phyloP scores from a whole-genome alignment of 805 yeast species.

The Lachancea kluyveri region DNA sequence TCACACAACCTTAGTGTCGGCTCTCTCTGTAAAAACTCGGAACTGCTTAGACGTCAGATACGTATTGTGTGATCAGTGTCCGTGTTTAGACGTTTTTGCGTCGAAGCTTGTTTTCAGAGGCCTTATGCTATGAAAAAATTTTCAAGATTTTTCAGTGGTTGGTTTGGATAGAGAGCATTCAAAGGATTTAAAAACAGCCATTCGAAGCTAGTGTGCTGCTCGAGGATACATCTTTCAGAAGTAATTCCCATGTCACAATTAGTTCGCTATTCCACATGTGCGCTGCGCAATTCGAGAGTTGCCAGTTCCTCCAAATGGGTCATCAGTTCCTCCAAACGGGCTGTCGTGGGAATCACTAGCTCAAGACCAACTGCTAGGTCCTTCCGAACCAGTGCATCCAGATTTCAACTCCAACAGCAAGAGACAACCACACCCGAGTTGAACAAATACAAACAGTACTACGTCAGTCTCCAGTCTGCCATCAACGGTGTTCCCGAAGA shows the following conservation, averaged over 20 bases:
- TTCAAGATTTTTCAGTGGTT: no score
- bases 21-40: no score
- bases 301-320: constrained; percentile 3
- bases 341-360: background rate
- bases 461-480: constrained; percentile 14
- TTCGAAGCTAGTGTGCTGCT: no score
- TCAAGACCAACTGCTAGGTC: constrained; percentile 1
- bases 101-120: no score
- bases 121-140: no score
- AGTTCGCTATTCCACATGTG: constrained; percentile 2
- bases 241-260: constrained; percentile 5
- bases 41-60: no score
- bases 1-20: no score
- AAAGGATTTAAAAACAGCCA: no score
- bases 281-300: constrained; percentile 4
- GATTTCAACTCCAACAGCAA: constrained; percentile 2
- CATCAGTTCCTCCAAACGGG: constrained; percentile 2
- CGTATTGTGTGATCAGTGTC: no score
- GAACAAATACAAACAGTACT: constrained; percentile 21
- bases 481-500: constrained; percentile 36
- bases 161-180: no score
- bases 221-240: no score
- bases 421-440: constrained; percentile 12
- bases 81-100: no score
- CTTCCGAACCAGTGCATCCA: background rate